Base-by-base conservation (phyloP, 108 stramenopile species). In the Pseudonitzschia delicatissima region DNA sequence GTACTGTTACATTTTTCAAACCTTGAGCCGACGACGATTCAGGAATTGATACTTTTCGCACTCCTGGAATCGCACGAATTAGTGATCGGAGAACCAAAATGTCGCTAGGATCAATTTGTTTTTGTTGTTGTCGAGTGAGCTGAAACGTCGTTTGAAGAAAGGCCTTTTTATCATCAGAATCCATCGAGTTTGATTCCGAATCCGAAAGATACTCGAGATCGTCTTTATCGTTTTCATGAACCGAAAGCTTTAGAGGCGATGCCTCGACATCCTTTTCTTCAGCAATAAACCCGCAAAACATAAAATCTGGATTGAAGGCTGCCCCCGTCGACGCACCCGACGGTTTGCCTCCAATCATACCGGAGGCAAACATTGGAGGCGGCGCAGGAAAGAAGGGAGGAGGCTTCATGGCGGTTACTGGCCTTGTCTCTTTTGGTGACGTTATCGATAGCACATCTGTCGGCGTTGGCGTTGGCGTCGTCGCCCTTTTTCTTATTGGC, bases 41-140 rank as follows among this genome's bases (percentile, higher is more conserved):
- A 47, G 87, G 82, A 8, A 86, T 53, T 17, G 62, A 57, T 6
- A 89, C 76, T 49, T 76, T 84, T 5, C 34, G 51, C 17, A 92
- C 91, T 48, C 91, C 86, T 21, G 77, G 64, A 4, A 92, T 57
- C 20, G 78, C 71, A 63, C 68, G 73, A 8, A 88, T 48, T 12
- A 86, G 68, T 11, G 75, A 74, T 50, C 77, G 76, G 18, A 87
- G 57, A 6, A 83, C 76, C 35, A 85, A 72, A 9, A 20, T 20
- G 21, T 51, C 27, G 59, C 47, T 8, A 70, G 2, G 1, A 42
- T 42, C 40, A 15, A 15, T 11, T 15, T 42, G 11, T 15, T 11
- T 42, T 42, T 15, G 40, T 42, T 42, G 40, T 2, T 42, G 39
- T n/a, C n/a, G n/a, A n/a, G n/a, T n/a, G 1, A 64, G 31, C 21